Evolutionary conservation across 1,139 yeast genomes (phyloP), one percentile per base, ranked within the genome.

Genomic region (Candida labiduridarum): DNA sequence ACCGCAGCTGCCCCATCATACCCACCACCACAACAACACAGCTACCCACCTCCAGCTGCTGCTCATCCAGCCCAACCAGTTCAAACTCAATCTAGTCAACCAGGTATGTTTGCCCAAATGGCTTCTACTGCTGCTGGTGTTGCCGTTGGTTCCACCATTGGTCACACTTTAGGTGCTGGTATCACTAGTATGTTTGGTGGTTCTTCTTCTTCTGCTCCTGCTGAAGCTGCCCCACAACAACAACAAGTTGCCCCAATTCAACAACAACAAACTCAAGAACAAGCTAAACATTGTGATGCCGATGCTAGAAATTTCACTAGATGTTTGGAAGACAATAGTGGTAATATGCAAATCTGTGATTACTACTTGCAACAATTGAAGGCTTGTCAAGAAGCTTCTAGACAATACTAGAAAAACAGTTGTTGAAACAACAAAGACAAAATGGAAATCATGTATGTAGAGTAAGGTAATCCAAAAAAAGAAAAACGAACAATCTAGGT

Each of bases 41-140:
- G 49, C 43, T 61, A 64, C 53, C 68, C 78, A 48, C 25, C 40
- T 16, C 40, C 22, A 36, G 40, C 40, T 4, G 70, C 80, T 49
- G 67, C 69, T 45, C 74, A 69, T 43, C 72, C 79, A 30, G 62
- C 75, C 40, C 66, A 53, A 46, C 67, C 70, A 25, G 68, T 67
- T 35, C 81, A 75, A 67, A 57, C 61, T 22, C 89, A 84, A 67
- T 47, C 60, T 43, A 68, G 64, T 59, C 70, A 69, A 31, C 98
- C 99, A 48, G 97, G 98, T 61, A 66, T 94, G 68, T 92, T 94
- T 65, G 89, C 95, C 53, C 96, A 94, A 74, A 94, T 94, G 98
- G 98, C 98, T 31, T 80, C 96, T 43, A 94, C 99, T 50, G 99
- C 99, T 53, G 99, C 98, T 49, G 99, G 99, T 83, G 99, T 94